Conservation (phyloP, 805 yeast species). For the Teunomyces stri region DNA sequence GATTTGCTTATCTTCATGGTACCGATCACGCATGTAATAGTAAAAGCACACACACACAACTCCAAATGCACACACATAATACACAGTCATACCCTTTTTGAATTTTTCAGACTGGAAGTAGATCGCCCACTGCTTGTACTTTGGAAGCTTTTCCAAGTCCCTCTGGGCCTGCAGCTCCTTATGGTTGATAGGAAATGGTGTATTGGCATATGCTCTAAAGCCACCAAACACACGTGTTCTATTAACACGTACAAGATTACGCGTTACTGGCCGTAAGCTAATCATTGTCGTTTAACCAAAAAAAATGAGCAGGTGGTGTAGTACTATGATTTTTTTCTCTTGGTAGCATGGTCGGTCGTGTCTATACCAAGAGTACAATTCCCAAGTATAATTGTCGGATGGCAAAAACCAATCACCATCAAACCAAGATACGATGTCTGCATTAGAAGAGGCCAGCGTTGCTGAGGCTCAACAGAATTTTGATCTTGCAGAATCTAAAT, state of each 20-base stretch:
- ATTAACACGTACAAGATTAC: neutral
- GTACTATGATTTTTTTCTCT: neutral
- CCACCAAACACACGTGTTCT: neutral
- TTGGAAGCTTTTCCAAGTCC: constrained; percentile 29
- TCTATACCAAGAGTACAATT: neutral
- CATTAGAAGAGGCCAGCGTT: constrained; percentile 59
- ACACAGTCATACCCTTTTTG: constrained; percentile 58
- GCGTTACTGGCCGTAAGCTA: neutral
- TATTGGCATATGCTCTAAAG: constrained; percentile 13
- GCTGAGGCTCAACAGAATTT: constrained; percentile 50
- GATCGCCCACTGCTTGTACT: constrained; percentile 39
- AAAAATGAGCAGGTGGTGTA: neutral
- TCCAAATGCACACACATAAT: constrained; percentile 58
- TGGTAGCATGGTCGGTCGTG: neutral
- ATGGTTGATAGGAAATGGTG: constrained; percentile 37
- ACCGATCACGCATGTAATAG: constrained; percentile 64
- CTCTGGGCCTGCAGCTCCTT: constrained; percentile 26
- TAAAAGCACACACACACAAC: constrained; percentile 58
- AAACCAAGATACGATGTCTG: constrained; percentile 17
- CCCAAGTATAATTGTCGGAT: constrained; percentile 3
- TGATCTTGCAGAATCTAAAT: constrained; percentile 58
- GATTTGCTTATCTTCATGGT: constrained; percentile 61
- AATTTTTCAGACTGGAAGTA: constrained; percentile 52
- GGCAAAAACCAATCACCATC: constrained; percentile 7
- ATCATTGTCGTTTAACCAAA: neutral